Conservation (phyloP, 192 early-diverging fungal genomes). For the Lobosporangium transversale region DNA sequence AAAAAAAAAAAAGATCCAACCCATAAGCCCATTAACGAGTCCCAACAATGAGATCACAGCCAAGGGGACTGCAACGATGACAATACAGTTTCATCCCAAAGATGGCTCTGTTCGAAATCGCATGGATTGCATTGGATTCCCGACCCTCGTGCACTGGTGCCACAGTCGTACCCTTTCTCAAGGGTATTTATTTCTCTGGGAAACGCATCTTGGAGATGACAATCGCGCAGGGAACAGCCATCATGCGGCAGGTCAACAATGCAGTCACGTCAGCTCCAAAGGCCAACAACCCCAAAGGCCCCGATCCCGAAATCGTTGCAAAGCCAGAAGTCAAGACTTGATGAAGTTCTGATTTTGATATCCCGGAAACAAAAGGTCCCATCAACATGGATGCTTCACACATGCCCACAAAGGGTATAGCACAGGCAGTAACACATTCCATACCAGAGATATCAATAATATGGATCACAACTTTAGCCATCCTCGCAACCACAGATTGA, state of each 20-base stretch:
- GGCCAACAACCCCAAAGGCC: conserved; percentile 76
- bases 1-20: conserved; percentile 73
- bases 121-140: conserved; percentile 81
- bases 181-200: conserved; percentile 82
- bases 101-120: conserved; percentile 84
- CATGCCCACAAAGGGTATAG: conserved; percentile 87
- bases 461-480: conserved; percentile 70
- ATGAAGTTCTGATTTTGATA: conserved; percentile 88
- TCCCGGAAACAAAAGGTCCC: conserved; percentile 79
- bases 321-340: conserved; percentile 91
- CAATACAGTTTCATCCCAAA: conserved; percentile 79
- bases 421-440: conserved; percentile 87
- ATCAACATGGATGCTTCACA: conserved; percentile 83
- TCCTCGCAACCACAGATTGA: conserved; percentile 81
- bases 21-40: conserved; percentile 73
- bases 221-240: conserved; percentile 88
- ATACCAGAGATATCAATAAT: conserved; percentile 82
- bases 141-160: conserved; percentile 68
- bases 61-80: conserved; percentile 80
- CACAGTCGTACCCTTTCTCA: conserved; percentile 73
- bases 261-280: conserved; percentile 70
- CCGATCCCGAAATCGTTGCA: conserved; percentile 88
- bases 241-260: conserved; percentile 86
- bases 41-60: conserved; percentile 77
- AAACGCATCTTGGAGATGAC: conserved; percentile 86